Evolutionary conservation across 768 basidiomycete genomes (phyloP).

Genomic region (Pisolithus orientalis): DNA sequence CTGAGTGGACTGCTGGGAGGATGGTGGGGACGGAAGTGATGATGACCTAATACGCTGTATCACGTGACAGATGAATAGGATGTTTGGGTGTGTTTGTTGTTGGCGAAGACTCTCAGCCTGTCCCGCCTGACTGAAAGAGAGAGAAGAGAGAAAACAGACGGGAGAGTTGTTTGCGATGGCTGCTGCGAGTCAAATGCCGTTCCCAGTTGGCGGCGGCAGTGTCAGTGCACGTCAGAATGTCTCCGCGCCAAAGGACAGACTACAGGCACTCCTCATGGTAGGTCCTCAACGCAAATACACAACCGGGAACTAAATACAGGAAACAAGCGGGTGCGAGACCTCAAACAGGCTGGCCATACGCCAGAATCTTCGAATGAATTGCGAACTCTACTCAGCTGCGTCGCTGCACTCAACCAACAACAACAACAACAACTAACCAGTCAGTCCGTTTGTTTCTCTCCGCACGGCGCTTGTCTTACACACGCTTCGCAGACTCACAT

Average conservation of each 20-base stretch:
- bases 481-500: conserved; percentile 23
- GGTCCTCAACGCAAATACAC: background rate
- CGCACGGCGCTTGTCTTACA: conserved; percentile 4
- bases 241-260: conserved; percentile 18
- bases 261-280: conserved; percentile 17
- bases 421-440: conserved; percentile 25
- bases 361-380: conserved; percentile 41
- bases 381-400: conserved; percentile 32
- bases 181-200: too few species aligned
- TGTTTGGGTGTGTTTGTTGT: too few species aligned
- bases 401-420: conserved; percentile 27
- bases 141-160: too few species aligned
- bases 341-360: conserved; percentile 39
- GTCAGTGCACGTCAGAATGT: conserved; percentile 1
- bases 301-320: background rate
- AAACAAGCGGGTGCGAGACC: conserved; percentile 35
- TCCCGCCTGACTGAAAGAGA: too few species aligned
- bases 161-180: too few species aligned
- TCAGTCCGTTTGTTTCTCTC: conserved; percentile 9
- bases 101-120: too few species aligned
- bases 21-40: conserved; percentile 62
- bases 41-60: background rate
- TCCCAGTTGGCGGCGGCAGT: too few species aligned
- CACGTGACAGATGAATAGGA: background rate
- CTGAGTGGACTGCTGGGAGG: conserved; percentile 67